Evolutionary conservation across 2,329 filamentous ascomycete species (phyloP), one percentile per base, ranked within the genome.

Genomic region (Xylariomycetidae sp.): DNA sequence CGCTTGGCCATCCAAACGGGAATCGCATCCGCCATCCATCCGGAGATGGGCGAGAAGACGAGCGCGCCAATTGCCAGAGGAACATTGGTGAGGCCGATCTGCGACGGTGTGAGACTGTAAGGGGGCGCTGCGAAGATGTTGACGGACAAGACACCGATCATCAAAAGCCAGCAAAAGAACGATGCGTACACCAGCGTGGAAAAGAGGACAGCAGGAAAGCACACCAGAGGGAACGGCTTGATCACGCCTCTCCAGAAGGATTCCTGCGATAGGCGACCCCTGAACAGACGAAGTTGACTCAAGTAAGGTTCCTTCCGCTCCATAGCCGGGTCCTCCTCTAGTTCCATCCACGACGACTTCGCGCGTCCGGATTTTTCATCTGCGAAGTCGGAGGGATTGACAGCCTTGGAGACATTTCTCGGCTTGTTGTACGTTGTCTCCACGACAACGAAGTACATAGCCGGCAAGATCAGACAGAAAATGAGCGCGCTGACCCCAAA

Each of bases 401-500:
- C n/a, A 8, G 14, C 7, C 25, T 12, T 30, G n/a, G 23, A 30
- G 15, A 13, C 13, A 16, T n/a, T 28, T 5, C 32, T 33, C 10
- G 43, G 33, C 30, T 34, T 35, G 4, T 33, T 39, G 33, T 56
- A 67, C 0, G 60, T 61, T 10, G 64, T 69, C 38, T 69, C 66
- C 8, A 63, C 55, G 3, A 67, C 62, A 40, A 67, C 52, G 46
- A 68, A 67, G 42, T 62, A 67, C 40, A 67, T 65, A 6, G 54
- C 41, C 1, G 61, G 43, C 2, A 67, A 34, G 5, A 69, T 56
- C 1, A 58, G 40, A 6, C 63, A 59, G 42, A 62, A 66, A 11
- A 68, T 61, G 3, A 66, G 36, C 1, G 62, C 65, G 3, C 60
- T 63, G 40, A 62, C 50, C 5, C 57, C 58, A 27, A 61, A 62